Evolutionary conservation across 768 basidiomycete genomes (phyloP).

Genomic region (Pleurotus tuber-regium): DNA sequence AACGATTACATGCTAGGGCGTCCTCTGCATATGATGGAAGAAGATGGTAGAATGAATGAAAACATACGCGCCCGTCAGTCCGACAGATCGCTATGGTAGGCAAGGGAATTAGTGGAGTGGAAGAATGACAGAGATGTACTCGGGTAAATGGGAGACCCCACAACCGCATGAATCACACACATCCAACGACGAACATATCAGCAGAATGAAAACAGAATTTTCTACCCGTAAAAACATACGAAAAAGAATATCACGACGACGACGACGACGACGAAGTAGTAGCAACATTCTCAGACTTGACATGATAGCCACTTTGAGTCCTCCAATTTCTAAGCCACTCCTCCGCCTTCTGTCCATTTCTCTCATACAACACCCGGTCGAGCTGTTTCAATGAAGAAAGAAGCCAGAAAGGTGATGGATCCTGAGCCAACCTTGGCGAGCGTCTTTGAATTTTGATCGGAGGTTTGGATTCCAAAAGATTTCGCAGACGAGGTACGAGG

Average conservation of each 20-base stretch:
- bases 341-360: conserved; percentile 19
- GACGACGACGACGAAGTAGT: not conserved
- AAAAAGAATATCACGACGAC: not conserved
- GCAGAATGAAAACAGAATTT: not conserved
- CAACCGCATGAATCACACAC: too few relatives aligned
- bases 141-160: too few relatives aligned
- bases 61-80: too few relatives aligned
- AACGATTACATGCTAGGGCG: too few relatives aligned
- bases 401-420: conserved; percentile 5
- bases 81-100: too few relatives aligned
- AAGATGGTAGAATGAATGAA: too few relatives aligned
- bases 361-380: conserved; percentile 4
- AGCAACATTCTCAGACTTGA: not conserved
- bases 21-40: too few relatives aligned
- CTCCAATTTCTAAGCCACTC: conserved; percentile 33
- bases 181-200: not conserved
- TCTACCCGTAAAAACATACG: not conserved
- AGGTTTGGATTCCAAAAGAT: conserved; percentile 18
- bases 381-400: conserved; percentile 4
- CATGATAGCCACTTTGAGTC: conserved; percentile 24
- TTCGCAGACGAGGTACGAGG: conserved; percentile 40
- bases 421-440: conserved; percentile 3
- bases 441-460: not conserved
- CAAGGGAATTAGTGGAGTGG: too few relatives aligned
- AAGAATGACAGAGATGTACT: too few relatives aligned